Conservation (phyloP, 345 rosid genomes). For the Odontarrhena argentea region DNA sequence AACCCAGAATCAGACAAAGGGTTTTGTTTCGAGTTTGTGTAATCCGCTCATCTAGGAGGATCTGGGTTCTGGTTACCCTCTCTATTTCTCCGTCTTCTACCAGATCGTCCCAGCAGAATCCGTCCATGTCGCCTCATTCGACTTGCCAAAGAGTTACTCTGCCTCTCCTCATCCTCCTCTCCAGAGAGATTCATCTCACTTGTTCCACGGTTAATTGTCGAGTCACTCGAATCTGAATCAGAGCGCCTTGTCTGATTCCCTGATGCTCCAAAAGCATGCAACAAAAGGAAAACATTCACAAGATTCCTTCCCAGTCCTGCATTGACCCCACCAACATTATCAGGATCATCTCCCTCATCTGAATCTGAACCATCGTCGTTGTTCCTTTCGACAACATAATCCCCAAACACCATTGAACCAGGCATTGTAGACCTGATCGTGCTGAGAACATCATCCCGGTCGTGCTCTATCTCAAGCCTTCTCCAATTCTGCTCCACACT, state of each 20-base stretch:
- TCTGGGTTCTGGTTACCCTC: slow-evolving; percentile 44
- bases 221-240: slow-evolving; percentile 49
- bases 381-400: slow-evolving; percentile 76
- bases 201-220: slow-evolving; percentile 14
- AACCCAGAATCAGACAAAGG: slow-evolving; percentile 26
- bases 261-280: slow-evolving; percentile 77
- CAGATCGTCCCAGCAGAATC: slow-evolving; percentile 64
- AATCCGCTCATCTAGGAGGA: slow-evolving; percentile 29
- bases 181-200: slow-evolving; percentile 48
- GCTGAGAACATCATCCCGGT: slow-evolving; percentile 72
- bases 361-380: slow-evolving; percentile 48
- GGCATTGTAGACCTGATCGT: slow-evolving; percentile 86
- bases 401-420: slow-evolving; percentile 84
- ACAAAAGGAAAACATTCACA: slow-evolving; percentile 64
- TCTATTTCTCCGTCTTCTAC: slow-evolving; percentile 74
- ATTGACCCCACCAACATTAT: not conserved
- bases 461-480: slow-evolving; percentile 74
- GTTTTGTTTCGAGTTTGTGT: slow-evolving; percentile 17
- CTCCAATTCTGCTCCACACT: slow-evolving; percentile 82
- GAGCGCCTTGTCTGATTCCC: slow-evolving; percentile 42
- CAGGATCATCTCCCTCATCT: slow-evolving; percentile 51
- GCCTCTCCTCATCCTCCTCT: slow-evolving; percentile 52
- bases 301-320: slow-evolving; percentile 62
- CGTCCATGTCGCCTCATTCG: slow-evolving; percentile 71
- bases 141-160: slow-evolving; percentile 57